phyloP scores from a whole-genome alignment of 331 rosid species.

The Phaseolus coccineus region DNA sequence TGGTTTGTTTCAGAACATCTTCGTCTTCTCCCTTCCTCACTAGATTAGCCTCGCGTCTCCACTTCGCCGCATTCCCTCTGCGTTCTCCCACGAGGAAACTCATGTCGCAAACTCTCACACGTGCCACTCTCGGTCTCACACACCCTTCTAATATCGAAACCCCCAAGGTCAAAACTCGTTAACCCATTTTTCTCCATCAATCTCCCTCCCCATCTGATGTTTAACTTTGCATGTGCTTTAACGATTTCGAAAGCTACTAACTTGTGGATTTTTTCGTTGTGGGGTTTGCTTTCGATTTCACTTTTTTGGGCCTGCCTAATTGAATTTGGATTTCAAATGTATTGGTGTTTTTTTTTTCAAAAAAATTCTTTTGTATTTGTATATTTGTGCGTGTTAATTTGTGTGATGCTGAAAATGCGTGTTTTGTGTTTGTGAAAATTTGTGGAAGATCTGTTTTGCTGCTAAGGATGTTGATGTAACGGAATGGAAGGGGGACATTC shows the following conservation, averaged over 20 bases:
- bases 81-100: constrained; percentile 52
- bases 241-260: background rate
- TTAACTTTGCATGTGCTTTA: background rate
- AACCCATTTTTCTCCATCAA: background rate
- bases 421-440: constrained; percentile 55
- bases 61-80: constrained; percentile 52
- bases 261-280: constrained; percentile 30
- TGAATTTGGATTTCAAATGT: constrained; percentile 38
- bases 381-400: background rate
- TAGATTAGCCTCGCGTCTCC: constrained; percentile 51
- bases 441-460: constrained; percentile 67
- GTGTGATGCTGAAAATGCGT: constrained; percentile 46
- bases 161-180: constrained; percentile 59
- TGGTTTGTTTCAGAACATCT: constrained; percentile 48
- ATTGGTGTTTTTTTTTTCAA: background rate
- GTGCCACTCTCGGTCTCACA: constrained; percentile 92
- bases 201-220: constrained; percentile 17
- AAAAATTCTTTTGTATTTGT: background rate
- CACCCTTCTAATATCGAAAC: constrained; percentile 61
- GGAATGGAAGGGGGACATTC: constrained; percentile 94
- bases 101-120: constrained; percentile 80
- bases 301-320: background rate
- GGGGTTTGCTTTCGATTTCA: constrained; percentile 21
- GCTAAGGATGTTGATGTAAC: constrained; percentile 75
- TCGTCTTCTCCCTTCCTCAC: constrained; percentile 56